Conservation (phyloP, 2,329 filamentous ascomycete species). For the Pseudopyrenochaeta lycopersici region DNA sequence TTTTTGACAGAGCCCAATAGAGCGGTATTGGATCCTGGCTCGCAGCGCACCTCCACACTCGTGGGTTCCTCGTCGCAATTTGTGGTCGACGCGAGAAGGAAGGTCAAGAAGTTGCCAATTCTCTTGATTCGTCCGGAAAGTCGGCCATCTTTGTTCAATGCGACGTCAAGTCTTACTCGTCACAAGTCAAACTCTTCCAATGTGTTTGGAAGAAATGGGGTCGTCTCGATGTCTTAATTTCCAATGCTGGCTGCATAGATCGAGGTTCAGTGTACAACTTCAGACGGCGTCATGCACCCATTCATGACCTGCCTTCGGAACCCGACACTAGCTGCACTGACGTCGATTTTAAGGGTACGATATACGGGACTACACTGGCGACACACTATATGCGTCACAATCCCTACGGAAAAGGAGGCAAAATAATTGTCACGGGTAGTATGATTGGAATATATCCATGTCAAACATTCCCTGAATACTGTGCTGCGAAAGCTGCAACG, state of each 20-base stretch:
- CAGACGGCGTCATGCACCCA: constrained; percentile 28
- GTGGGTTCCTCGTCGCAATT: constrained; percentile 51
- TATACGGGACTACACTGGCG: constrained; percentile 60
- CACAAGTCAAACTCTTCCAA: constrained; percentile 55
- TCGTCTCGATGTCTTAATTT: constrained; percentile 59
- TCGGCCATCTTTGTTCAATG: constrained; percentile 55
- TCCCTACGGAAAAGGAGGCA: constrained; percentile 49
- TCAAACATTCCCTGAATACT: constrained; percentile 58
- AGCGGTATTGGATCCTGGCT: constrained; percentile 60
- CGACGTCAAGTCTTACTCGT: constrained; percentile 59
- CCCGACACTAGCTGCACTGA: constrained; percentile 59
- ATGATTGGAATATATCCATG: constrained; percentile 57
- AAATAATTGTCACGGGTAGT: constrained; percentile 57
- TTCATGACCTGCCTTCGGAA: constrained; percentile 51
- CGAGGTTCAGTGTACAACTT: constrained; percentile 56
- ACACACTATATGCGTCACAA: constrained; percentile 65
- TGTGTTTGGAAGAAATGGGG: constrained; percentile 55
- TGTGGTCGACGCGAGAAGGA: constrained; percentile 53
- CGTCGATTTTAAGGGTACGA: constrained; percentile 59
- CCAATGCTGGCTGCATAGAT: constrained; percentile 63
- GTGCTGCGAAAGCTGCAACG: constrained; percentile 60
- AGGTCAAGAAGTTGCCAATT: constrained; percentile 34
- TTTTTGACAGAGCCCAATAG: constrained; percentile 35
- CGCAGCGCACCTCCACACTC: constrained; percentile 45
- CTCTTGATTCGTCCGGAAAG: constrained; percentile 28